These are phyloP conservation scores for Podosphaera xanthii DNA, from an alignment of 2,329 filamentous ascomycete genomes.

Conservation along the genomic window DNA sequence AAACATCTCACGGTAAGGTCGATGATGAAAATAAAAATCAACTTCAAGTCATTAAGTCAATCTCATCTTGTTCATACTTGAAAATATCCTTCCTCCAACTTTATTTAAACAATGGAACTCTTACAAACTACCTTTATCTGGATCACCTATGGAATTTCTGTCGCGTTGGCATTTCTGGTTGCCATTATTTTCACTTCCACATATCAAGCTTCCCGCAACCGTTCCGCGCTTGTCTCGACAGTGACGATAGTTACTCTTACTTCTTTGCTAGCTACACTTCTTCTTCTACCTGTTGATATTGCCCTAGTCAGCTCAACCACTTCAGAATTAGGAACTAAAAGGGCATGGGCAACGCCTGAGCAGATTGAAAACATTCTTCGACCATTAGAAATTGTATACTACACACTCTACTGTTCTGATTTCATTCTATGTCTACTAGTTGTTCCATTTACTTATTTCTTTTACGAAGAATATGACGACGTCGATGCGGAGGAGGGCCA, in stretches of 20 bases:
- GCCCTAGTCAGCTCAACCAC: conserved; percentile 81
- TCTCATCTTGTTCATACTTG: not conserved
- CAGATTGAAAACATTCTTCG: conserved; percentile 55
- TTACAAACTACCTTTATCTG: conserved; percentile 84
- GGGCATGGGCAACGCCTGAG: conserved; percentile 79
- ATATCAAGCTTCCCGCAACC: conserved; percentile 75
- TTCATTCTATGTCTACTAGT: conserved; percentile 71
- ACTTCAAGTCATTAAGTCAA: not conserved
- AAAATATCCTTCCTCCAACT: not conserved
- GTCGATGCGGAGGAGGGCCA: conserved; percentile 60
- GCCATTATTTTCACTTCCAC: conserved; percentile 72
- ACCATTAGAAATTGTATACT: conserved; percentile 76
- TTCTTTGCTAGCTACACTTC: conserved; percentile 68
- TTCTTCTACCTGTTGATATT: conserved; percentile 85
- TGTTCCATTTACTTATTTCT: conserved; percentile 93
- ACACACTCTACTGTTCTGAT: conserved; percentile 77
- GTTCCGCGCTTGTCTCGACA: conserved; percentile 57
- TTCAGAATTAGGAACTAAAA: conserved; percentile 56
- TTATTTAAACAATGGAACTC: conserved; percentile 21
- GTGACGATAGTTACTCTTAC: conserved; percentile 77
- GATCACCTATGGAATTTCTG: conserved; percentile 71
- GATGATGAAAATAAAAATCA: not conserved
- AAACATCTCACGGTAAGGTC: not conserved
- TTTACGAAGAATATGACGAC: conserved; percentile 93
- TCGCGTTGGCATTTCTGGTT: conserved; percentile 52